Conservation (phyloP, 345 rosid species). For the Eucalyptus viminalis region DNA sequence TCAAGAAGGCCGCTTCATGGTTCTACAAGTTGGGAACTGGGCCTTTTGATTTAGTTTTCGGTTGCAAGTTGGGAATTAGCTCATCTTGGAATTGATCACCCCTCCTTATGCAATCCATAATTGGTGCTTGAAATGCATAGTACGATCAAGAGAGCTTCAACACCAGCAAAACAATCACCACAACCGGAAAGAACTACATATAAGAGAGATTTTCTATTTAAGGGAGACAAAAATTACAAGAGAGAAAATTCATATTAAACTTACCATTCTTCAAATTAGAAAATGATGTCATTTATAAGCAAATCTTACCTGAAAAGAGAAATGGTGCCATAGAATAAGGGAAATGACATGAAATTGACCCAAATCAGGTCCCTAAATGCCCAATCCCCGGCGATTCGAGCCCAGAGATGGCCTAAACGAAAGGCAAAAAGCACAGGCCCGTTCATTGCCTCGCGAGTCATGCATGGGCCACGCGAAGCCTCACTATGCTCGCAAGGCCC, state of each 20-base stretch:
- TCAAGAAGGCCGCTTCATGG: too few relatives aligned
- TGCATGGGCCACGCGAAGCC: background rate
- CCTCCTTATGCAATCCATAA: fast-evolving
- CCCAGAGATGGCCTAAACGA: background rate
- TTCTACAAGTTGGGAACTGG: too few relatives aligned
- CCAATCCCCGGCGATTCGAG: background rate
- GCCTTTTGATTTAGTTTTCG: too few relatives aligned
- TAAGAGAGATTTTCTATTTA: background rate
- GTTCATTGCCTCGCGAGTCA: background rate
- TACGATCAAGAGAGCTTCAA: background rate
- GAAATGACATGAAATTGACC: background rate
- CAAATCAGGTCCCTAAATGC: background rate
- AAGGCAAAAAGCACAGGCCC: background rate
- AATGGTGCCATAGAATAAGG: background rate
- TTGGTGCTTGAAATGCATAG: background rate
- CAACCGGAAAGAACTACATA: background rate
- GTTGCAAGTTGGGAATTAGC: too few relatives aligned
- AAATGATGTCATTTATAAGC: background rate
- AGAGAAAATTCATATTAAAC: background rate
- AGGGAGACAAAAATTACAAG: background rate
- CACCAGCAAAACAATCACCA: background rate
- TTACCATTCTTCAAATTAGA: background rate
- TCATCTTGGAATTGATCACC: too few relatives aligned
- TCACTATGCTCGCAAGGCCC: background rate
- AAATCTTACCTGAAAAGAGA: background rate